A percentile compares a stretch with the other conserved stretches of the same genome.
Evolutionary conservation across 1,139 yeast genomes (phyloP).

Genomic region (Blastobotrys buckinghamii): DNA sequence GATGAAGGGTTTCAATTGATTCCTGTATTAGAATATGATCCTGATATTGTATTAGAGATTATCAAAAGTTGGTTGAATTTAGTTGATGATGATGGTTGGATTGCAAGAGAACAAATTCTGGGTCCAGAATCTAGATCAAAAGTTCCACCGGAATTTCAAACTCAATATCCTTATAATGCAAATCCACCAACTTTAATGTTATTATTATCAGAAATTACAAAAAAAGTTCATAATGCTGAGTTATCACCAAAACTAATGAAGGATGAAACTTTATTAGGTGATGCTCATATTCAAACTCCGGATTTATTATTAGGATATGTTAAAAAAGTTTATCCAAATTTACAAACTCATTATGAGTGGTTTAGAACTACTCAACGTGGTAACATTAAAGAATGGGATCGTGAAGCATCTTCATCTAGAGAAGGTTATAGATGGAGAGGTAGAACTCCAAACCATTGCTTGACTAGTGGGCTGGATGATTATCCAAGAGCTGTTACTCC

Average conservation of each 20-base stretch:
- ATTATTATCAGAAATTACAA: constrained; percentile 63
- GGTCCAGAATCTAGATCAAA: constrained; percentile 88
- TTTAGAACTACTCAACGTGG: constrained; percentile 80
- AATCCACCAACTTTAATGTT: constrained; percentile 94
- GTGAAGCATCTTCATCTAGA: constrained; percentile 45
- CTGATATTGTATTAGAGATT: constrained; percentile 76
- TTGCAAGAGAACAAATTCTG: constrained; percentile 89
- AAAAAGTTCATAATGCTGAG: constrained; percentile 34
- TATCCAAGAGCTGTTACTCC: constrained; percentile 83
- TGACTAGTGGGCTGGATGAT: constrained; percentile 94
- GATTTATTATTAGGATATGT: constrained; percentile 60
- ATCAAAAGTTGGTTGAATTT: constrained; percentile 81
- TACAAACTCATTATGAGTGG: constrained; percentile 78
- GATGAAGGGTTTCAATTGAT: constrained; percentile 95
- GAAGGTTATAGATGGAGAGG: constrained; percentile 95
- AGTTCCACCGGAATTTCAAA: constrained; percentile 81
- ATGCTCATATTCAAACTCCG: constrained; percentile 52
- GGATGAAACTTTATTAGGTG: constrained; percentile 29
- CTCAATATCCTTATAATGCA: constrained; percentile 86
- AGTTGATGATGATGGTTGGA: constrained; percentile 92
- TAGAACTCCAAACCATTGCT: constrained; percentile 73
- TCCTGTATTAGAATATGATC: constrained; percentile 76
- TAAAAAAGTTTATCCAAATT: constrained; percentile 62
- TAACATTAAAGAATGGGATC: constrained; percentile 62
- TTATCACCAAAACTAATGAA: constrained; percentile 2